Base-by-base conservation (phyloP, 139 green algal genomes). In the Nannochloris sp. region DNA sequence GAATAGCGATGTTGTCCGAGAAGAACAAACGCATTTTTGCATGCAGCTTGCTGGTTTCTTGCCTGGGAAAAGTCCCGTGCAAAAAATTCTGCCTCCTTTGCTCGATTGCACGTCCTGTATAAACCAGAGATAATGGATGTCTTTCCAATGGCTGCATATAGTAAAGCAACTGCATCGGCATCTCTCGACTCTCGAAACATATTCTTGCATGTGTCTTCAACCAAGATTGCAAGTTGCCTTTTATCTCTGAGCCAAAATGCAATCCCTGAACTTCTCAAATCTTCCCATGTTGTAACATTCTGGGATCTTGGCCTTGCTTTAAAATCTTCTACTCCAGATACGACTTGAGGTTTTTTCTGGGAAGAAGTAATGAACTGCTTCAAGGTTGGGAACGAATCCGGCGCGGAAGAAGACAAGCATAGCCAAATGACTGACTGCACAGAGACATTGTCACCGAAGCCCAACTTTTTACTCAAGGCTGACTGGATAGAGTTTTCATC, bases 21-120 rank as follows among this genome's bases (percentile, higher is more conserved):
- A 55, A 96, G 76, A 40, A 88, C 81, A 68, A 87, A 96, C 0
- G 90, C 90, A 64, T 96, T 96, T 80, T 96, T 96, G 48, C 69
- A 71, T 3, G 90, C 90, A 6, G 88, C 86, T 24, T 71, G 66
- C 1, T 68, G 61, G 64, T 85, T 31, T 53, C 66, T 67, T 44
- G 67, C 50, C 62, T 74, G 25, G 4, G 3, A 73, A 60, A 96
- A 96, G 76, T 95, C 80, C 4, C 81, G 74, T 2, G 61, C 27
- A 27, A 96, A 75, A 61, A 96, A 96, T 21, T 96, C 89, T 0
- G 82, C 74, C 14, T 89, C 61, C 71, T 88, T 87, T 24, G 64
- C 63, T 57, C 87, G 46, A 25, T 87, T 58, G 44, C 21, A 61
- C 36, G 53, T 76, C 43, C 87, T 76, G 75, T 91, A 91, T 65